Conservation (phyloP, 306 rosid species). For the Medicago arabica region DNA sequence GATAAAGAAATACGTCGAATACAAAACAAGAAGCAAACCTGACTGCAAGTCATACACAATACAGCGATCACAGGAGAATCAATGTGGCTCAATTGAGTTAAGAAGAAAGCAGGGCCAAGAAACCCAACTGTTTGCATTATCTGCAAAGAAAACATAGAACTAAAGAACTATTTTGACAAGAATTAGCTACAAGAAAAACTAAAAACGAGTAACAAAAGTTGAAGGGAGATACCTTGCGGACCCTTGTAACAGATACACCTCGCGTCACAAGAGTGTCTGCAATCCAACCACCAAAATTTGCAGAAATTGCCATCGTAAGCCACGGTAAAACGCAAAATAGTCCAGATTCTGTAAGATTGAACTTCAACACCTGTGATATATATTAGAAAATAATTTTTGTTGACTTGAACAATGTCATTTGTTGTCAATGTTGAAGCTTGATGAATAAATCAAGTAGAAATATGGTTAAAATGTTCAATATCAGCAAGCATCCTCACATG, state of each 20-base stretch:
- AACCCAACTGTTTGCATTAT: slow-evolving; percentile 97
- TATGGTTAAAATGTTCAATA: too few relatives aligned
- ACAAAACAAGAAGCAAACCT: slow-evolving; percentile 59
- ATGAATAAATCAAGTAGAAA: not conserved
- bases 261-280: slow-evolving; percentile 94
- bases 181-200: not conserved
- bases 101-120: slow-evolving; percentile 99
- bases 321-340: slow-evolving; percentile 89
- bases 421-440: not conserved
- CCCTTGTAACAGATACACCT: slow-evolving; percentile 83
- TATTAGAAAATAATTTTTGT: slow-evolving; percentile 38
- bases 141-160: slow-evolving; percentile 52
- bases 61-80: slow-evolving; percentile 93
- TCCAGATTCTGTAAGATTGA: slow-evolving; percentile 96
- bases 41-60: slow-evolving; percentile 97
- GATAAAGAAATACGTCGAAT: slow-evolving; percentile 26
- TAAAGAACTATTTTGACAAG: not conserved
- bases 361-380: slow-evolving; percentile 84
- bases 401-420: slow-evolving; percentile 21
- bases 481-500: too few relatives aligned
- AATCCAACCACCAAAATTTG: slow-evolving; percentile 97
- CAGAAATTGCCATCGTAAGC: slow-evolving; percentile 96
- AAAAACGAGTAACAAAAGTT: not conserved
- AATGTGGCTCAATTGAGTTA: slow-evolving; percentile 92
- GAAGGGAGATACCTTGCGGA: slow-evolving; percentile 81